These are phyloP conservation scores for Climacium dendroides DNA, from an alignment of 225 moss, liverwort and hornwort genomes.

Conservation along the genomic window DNA sequence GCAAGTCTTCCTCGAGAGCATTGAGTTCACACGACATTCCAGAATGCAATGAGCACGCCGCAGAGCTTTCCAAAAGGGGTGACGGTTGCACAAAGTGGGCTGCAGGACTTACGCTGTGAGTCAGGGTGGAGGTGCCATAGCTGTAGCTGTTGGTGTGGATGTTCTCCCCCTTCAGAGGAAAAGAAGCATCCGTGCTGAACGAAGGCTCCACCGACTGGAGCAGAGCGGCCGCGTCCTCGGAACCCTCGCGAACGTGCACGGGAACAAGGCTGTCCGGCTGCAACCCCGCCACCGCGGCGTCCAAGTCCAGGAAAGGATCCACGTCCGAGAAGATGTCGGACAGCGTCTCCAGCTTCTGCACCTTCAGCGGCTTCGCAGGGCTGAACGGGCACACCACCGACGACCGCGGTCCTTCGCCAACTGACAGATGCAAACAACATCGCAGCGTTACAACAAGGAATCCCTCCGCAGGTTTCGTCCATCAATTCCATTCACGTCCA, in stretches of 20 bases:
- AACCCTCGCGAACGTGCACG: constrained; percentile 37
- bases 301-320: constrained; percentile 73
- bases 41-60: background rate
- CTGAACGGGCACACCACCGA: constrained; percentile 3
- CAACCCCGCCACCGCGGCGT: constrained; percentile 39
- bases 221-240: constrained; percentile 12
- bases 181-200: constrained; percentile 24
- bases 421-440: background rate
- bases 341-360: constrained; percentile 40
- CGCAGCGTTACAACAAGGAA: background rate
- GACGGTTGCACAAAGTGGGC: background rate
- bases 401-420: background rate
- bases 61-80: background rate
- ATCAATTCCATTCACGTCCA: background rate
- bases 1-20: background rate
- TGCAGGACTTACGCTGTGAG: constrained; percentile 50
- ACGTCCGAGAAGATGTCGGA: constrained; percentile 65
- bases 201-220: constrained; percentile 40
- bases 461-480: no score
- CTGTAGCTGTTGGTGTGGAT: constrained; percentile 12
- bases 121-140: constrained; percentile 36
- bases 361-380: constrained; percentile 32
- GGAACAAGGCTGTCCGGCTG: constrained; percentile 74
- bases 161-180: constrained; percentile 24
- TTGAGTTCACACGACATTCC: no score